phyloP scores from a whole-genome alignment of 257 asterid genomes.

The Paulownia fortunei region DNA sequence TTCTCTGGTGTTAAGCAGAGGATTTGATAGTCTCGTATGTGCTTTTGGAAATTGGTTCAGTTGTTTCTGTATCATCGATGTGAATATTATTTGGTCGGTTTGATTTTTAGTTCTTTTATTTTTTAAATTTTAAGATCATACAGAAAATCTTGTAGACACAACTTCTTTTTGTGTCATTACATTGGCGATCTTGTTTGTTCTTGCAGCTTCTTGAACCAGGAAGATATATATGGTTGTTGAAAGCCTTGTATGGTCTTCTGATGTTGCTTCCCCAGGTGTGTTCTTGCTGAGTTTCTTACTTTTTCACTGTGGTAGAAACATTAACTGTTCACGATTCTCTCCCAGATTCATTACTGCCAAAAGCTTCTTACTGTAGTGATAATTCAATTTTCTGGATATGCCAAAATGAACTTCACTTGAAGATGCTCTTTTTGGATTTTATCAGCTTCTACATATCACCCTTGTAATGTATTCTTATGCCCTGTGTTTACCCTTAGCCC shows the following conservation, averaged over 20 bases:
- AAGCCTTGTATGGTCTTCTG: conserved; percentile 93
- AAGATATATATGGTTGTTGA: conserved; percentile 89
- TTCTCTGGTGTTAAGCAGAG: no score
- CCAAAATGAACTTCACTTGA: background rate
- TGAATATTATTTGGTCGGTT: no score
- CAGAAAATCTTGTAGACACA: background rate
- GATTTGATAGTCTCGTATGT: no score
- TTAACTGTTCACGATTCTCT: conserved; percentile 1
- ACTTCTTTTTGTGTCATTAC: conserved; percentile 3
- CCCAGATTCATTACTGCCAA: no score
- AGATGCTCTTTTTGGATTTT: background rate
- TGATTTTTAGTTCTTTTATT: no score
- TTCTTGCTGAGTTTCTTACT: conserved; percentile 13
- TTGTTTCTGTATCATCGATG: no score
- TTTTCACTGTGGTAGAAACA: conserved; percentile 6
- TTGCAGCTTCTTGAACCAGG: conserved; percentile 99
- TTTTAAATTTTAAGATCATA: no score
- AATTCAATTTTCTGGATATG: background rate
- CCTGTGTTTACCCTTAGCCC: no score
- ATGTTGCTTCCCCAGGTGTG: conserved; percentile 99
- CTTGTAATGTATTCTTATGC: no score
- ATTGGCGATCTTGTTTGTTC: conserved; percentile 27
- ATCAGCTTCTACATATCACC: background rate
- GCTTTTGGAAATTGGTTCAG: no score
- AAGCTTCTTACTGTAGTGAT: background rate